A percentile compares a stretch with the other conserved stretches of the same genome.
Conservation (phyloP, 1,139 yeast genomes). For the Arxiozyma bovina region DNA sequence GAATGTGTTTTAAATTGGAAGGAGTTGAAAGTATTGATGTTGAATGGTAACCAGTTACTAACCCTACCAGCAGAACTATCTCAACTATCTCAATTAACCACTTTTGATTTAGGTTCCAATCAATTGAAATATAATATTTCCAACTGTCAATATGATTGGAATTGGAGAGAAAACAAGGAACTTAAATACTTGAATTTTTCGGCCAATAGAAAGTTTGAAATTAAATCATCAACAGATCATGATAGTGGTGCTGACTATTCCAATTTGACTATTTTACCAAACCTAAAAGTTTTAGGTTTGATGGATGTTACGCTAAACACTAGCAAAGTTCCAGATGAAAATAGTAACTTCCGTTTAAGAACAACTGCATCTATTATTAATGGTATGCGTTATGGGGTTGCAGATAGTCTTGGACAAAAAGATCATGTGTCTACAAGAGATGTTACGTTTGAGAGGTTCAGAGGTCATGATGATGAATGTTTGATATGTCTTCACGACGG, state of each 20-base stretch:
- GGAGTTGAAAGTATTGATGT: slow-evolving; percentile 50
- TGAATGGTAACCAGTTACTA: slow-evolving; percentile 79
- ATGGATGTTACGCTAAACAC: slow-evolving; percentile 94
- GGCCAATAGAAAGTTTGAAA: slow-evolving; percentile 86
- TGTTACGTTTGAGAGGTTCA: slow-evolving; percentile 75
- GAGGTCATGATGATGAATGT: slow-evolving; percentile 68
- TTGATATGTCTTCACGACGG: slow-evolving; percentile 86
- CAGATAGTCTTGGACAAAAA: slow-evolving; percentile 72
- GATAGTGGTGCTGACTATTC: slow-evolving; percentile 44
- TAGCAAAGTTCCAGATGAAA: slow-evolving; percentile 76
- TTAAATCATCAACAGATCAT: slow-evolving; percentile 40
- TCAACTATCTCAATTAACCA: slow-evolving; percentile 52
- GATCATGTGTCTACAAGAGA: slow-evolving; percentile 70
- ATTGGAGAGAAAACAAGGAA: slow-evolving; percentile 81
- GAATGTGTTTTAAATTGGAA: slow-evolving; percentile 66
- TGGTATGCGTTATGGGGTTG: slow-evolving; percentile 79
- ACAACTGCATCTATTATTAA: slow-evolving; percentile 83
- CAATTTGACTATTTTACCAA: slow-evolving; percentile 65
- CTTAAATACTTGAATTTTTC: slow-evolving; percentile 79
- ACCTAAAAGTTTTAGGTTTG: slow-evolving; percentile 68
- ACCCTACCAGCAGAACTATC: slow-evolving; percentile 86
- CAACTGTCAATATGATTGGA: slow-evolving; percentile 96
- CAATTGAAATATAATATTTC: slow-evolving; percentile 84
- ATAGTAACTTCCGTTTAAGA: slow-evolving; percentile 73
- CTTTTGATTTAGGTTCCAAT: slow-evolving; percentile 87